Evolutionary conservation across 1,284 basidiomycete species (phyloP), one percentile per base, ranked within the genome.

Genomic region (Rhodofomes roseus): DNA sequence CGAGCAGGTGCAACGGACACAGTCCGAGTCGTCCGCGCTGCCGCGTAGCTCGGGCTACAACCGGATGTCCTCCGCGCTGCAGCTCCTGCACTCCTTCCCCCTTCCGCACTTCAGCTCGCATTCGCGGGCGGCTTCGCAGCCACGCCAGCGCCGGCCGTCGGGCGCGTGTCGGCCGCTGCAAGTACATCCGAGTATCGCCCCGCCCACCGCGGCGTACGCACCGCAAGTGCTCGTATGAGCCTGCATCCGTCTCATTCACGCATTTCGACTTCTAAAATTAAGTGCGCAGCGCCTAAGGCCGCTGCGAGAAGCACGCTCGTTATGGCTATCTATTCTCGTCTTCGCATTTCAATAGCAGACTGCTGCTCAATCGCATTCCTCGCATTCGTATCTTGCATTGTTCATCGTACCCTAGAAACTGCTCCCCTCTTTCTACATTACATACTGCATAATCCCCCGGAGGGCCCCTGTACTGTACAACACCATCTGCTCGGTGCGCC

Each of bases 61-160:
- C 41, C 60, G 61, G 51, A 57, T 55, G 46, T 50, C 56, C 40
- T 68, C 68, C 16, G 69, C 70, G 48, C 56, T 70, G 60, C 65
- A 68, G 16, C 61, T 72, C 52, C 66, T 71, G 44, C 67, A 67
- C 63, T 66, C 70, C 18, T 71, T 72, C 66, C 71, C 70, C 25
- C 55, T 72, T 44, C 71, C 71, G 22, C 68, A 71, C 50, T 68
- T 71, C 65, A 65, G 59, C 57, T 55, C 61, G 43, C 50, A 57
- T 57, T 25, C 53, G 5, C 61, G 48, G 31, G 9, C 18, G 39
- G 20, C 36, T 14, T 37, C 52, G 22, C 25, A 54, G 36, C 3
- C 58, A 37, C 36, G 29, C 18, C 44, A 31, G 37, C 52, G 37
- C 23, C 37, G 36, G 16, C 5, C 22, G 22, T 34, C 36, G 50